Conservation (phyloP, 2,329 filamentous ascomycete species). For the Dothidotthia symphoricarpi region DNA sequence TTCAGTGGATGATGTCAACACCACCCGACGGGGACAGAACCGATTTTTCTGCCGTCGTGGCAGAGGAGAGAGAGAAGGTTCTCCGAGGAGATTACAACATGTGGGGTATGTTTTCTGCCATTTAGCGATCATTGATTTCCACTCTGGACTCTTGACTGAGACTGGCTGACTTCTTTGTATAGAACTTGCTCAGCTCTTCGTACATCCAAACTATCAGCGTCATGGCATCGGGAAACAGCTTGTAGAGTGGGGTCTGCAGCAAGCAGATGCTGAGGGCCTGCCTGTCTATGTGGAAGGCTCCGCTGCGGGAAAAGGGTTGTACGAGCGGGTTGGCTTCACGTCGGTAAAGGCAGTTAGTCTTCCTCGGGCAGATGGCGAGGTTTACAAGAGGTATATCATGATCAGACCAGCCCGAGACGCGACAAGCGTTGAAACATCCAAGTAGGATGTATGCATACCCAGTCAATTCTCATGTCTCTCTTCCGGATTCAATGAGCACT, state of each 20-base stretch:
- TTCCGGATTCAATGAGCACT: no score
- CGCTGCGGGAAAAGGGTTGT: conserved; percentile 10
- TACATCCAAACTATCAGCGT: conserved; percentile 17
- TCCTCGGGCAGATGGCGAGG: no score
- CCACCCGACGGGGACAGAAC: background rate
- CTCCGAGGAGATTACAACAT: conserved; percentile 7
- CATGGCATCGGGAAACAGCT: conserved; percentile 15
- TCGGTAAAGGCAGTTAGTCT: no score
- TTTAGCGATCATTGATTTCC: background rate
- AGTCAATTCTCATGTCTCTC: no score
- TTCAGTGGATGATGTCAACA: conserved; percentile 1
- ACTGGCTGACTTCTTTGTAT: background rate
- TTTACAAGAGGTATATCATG: no score
- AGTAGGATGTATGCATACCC: no score
- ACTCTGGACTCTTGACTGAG: background rate
- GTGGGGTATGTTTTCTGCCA: conserved; percentile 18
- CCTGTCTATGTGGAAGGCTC: conserved; percentile 16
- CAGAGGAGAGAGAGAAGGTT: conserved; percentile 4
- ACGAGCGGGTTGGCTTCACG: conserved; percentile 15
- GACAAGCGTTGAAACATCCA: no score
- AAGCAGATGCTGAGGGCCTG: conserved; percentile 15
- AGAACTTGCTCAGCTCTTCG: conserved; percentile 15
- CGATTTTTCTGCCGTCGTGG: background rate
- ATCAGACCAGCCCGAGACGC: no score
- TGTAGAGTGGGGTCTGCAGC: conserved; percentile 14